A percentile compares a stretch with the other conserved stretches of the same genome.
These are phyloP conservation scores for Colletotrichum sp. DNA, from an alignment of 2,329 filamentous ascomycete species.

Conservation along the genomic window DNA sequence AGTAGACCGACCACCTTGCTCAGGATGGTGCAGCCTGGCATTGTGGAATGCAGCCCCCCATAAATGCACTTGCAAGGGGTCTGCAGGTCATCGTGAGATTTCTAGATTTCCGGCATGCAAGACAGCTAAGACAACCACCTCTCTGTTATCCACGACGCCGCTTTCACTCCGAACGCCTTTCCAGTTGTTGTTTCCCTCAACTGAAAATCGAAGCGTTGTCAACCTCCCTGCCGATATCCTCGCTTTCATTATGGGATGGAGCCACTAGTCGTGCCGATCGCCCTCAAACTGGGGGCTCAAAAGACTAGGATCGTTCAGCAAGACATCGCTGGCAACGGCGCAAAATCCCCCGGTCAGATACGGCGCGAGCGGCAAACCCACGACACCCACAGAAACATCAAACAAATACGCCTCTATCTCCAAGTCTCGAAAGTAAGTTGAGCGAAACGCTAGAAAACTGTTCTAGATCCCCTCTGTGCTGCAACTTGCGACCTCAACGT, in stretches of 20 bases:
- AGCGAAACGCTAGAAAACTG: not conserved
- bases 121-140: conserved; percentile 1
- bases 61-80: conserved; percentile 2
- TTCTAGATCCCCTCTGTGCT: not conserved
- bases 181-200: not conserved
- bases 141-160: not conserved
- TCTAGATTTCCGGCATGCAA: not conserved
- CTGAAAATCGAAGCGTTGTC: not conserved
- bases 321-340: not conserved
- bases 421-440: not conserved
- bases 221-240: not conserved
- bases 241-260: not conserved
- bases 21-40: not conserved
- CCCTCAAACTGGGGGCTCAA: not conserved
- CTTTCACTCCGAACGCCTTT: not conserved
- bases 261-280: conserved; percentile 6
- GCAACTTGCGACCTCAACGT: not conserved
- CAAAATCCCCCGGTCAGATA: not conserved
- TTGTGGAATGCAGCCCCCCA: not conserved
- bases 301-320: not conserved
- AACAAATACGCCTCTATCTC: not conserved
- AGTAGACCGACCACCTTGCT: not conserved
- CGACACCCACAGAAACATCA: not conserved
- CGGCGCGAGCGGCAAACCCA: not conserved
- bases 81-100: conserved; percentile 11